Conservation (phyloP, 768 basidiomycete genomes). For the Suillus decipiens region DNA sequence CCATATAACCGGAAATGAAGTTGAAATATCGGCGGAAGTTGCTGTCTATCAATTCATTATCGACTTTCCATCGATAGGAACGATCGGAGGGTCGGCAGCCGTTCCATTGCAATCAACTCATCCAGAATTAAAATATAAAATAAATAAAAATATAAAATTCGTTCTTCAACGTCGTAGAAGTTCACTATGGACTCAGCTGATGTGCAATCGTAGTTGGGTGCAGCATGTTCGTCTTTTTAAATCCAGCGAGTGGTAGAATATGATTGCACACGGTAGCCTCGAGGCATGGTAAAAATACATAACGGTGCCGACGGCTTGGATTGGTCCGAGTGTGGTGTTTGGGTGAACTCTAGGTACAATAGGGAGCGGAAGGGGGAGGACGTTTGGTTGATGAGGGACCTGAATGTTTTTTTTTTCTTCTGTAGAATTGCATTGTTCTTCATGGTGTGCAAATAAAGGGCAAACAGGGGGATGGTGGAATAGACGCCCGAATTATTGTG, state of each 20-base stretch:
- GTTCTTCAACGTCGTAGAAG: conserved; percentile 2
- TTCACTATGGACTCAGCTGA: neutral
- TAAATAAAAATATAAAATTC: neutral
- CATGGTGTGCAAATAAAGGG: conserved; percentile 15
- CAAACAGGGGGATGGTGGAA: neutral
- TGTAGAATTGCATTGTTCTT: conserved; percentile 1
- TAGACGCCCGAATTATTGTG: conserved; percentile 1
- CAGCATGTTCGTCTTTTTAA: conserved; percentile 2
- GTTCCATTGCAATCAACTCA: conserved; percentile 7
- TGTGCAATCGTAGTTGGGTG: conserved; percentile 8
- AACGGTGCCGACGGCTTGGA: conserved; percentile 18
- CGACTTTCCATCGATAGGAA: conserved; percentile 24
- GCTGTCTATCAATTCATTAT: conserved; percentile 17
- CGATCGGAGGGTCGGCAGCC: conserved; percentile 14
- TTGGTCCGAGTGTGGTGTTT: conserved; percentile 13
- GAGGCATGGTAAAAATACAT: conserved; percentile 22
- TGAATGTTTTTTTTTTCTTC: neutral
- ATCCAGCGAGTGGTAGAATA: neutral
- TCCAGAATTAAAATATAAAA: neutral
- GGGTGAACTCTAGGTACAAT: conserved; percentile 4
- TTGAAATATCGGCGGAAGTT: conserved; percentile 15
- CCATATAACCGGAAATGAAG: conserved; percentile 10
- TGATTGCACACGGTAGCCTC: conserved; percentile 20
- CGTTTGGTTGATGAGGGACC: conserved; percentile 7
- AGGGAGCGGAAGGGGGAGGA: neutral